A percentile compares a stretch with the other conserved stretches of the same genome.
Conservation (phyloP, 1,284 basidiomycete genomes). For the Fomitiporia mediterranea region DNA sequence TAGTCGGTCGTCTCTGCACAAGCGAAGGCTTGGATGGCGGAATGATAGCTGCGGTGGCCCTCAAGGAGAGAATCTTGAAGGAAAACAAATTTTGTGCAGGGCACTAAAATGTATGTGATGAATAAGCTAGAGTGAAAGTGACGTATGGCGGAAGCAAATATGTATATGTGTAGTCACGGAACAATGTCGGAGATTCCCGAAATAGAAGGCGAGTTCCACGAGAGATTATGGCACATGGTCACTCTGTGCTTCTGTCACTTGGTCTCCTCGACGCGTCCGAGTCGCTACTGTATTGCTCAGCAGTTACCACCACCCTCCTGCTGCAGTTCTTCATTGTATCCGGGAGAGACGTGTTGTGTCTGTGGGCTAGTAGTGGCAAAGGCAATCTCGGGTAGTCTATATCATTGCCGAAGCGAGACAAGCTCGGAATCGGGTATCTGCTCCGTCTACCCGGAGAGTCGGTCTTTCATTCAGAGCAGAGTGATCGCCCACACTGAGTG, state of each 20-base stretch:
- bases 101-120: too few relatives aligned
- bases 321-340: background rate
- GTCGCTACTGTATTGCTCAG: background rate
- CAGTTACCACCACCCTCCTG: background rate
- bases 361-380: too few relatives aligned
- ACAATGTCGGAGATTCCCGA: background rate
- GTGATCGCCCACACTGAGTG: constrained; percentile 2
- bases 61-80: too few relatives aligned
- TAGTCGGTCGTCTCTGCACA: too few relatives aligned
- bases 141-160: background rate
- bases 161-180: background rate
- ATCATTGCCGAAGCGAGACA: background rate
- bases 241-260: background rate
- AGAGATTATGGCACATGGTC: background rate
- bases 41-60: too few relatives aligned
- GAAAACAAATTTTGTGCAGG: too few relatives aligned
- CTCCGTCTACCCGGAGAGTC: constrained; percentile 6
- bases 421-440: constrained; percentile 5
- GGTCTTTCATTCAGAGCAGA: constrained; percentile 1
- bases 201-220: background rate
- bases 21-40: too few relatives aligned
- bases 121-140: background rate
- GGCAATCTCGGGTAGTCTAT: constrained; percentile 6
- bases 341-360: too few relatives aligned
- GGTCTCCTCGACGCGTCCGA: too few relatives aligned